phyloP scores from a whole-genome alignment of 352 stramenopile species.

The Blastocystis sp. region DNA sequence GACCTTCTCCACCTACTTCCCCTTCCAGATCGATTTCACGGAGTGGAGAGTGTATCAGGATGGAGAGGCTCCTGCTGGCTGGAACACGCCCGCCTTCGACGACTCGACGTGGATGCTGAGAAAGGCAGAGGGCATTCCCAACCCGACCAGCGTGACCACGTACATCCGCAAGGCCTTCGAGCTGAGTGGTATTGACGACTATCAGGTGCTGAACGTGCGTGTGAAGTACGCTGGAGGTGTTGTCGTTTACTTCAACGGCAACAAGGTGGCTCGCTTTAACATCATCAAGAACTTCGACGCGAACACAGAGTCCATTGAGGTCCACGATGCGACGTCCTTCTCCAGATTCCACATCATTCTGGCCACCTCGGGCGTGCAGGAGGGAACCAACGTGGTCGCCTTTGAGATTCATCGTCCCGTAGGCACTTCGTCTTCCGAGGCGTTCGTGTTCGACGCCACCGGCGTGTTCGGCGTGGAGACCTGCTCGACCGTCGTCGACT shows the following conservation, averaged over 20 bases:
- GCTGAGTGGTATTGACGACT: background rate
- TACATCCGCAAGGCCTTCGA: background rate
- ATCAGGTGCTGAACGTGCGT: background rate
- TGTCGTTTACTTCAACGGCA: background rate
- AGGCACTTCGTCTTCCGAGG: background rate
- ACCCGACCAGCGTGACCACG: background rate
- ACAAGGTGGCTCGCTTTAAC: background rate
- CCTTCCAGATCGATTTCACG: slow-evolving; percentile 6
- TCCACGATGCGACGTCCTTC: background rate
- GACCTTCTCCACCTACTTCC: background rate
- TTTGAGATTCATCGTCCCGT: background rate
- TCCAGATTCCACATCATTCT: background rate
- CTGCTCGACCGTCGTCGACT: background rate
- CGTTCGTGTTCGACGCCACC: slow-evolving; percentile 5
- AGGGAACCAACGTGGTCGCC: background rate
- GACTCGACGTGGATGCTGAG: background rate
- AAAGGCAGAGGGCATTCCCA: background rate
- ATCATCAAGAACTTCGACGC: background rate
- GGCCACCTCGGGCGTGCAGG: background rate
- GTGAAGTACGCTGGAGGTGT: background rate
- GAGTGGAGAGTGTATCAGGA: background rate
- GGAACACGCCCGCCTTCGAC: background rate
- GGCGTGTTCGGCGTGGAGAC: background rate
- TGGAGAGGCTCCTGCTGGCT: background rate
- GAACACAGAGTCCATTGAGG: background rate